Conservation (phyloP, 31 red algal species). For the Asparagopsis taxiformis region DNA sequence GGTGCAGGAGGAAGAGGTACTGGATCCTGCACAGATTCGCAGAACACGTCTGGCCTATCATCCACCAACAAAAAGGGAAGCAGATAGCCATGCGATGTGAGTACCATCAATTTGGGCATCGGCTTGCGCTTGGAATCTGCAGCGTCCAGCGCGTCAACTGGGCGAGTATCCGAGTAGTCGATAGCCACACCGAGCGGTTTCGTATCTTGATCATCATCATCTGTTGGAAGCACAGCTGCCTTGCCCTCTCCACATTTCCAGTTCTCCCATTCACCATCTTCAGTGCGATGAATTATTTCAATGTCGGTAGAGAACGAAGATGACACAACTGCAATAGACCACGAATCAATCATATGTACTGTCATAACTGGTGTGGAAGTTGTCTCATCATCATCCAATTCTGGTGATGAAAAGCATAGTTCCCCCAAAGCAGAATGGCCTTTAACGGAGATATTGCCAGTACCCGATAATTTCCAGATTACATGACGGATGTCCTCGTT, state of each 20-base stretch:
- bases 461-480: constrained; percentile 34
- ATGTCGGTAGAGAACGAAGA: constrained; percentile 60
- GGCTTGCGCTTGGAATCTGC: constrained; percentile 30
- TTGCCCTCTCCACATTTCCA: constrained; percentile 67
- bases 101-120: constrained; percentile 57
- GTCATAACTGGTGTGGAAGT: constrained; percentile 25
- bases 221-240: constrained; percentile 38
- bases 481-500: constrained; percentile 16
- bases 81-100: constrained; percentile 32
- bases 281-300: constrained; percentile 43
- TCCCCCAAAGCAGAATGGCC: constrained; percentile 26
- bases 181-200: constrained; percentile 60
- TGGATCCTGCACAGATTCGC: constrained; percentile 11
- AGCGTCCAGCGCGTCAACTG: constrained; percentile 28
- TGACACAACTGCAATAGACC: constrained; percentile 52
- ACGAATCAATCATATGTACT: constrained; percentile 18
- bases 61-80: constrained; percentile 37
- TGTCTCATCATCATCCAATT: constrained; percentile 13
- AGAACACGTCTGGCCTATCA: constrained; percentile 24
- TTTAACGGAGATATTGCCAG: not conserved
- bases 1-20: constrained; percentile 3
- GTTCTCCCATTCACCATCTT: constrained; percentile 41
- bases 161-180: constrained; percentile 54
- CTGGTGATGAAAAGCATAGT: constrained; percentile 27
- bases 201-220: constrained; percentile 60